Evolutionary conservation across 2,329 filamentous ascomycete genomes (phyloP).

Genomic region (Aspergillus luchuensis): DNA sequence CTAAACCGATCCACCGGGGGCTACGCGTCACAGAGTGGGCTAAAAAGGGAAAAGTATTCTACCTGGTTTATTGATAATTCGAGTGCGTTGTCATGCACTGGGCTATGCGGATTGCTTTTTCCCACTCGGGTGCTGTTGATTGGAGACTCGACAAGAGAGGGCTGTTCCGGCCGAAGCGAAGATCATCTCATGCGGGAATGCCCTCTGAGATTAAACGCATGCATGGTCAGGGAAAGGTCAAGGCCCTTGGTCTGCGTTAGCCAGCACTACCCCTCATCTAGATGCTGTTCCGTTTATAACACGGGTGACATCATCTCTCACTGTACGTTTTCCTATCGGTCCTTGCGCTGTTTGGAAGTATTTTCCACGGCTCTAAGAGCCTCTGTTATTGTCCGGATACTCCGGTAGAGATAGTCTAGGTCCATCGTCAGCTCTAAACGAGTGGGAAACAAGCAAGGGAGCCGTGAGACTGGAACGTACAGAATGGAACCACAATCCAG

Average conservation of each 20-base stretch:
- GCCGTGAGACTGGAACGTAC: slow-evolving; percentile 43
- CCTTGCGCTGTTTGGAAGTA: slow-evolving; percentile 27
- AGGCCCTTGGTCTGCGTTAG: not conserved
- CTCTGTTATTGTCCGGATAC: slow-evolving; percentile 33
- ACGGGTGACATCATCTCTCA: slow-evolving; percentile 1
- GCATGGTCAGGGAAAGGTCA: not conserved
- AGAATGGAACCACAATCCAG: slow-evolving; percentile 64
- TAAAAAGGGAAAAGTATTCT: not conserved
- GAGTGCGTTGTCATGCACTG: slow-evolving; percentile 8
- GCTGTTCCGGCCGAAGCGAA: not conserved
- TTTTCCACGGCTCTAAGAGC: slow-evolving; percentile 30
- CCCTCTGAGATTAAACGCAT: slow-evolving; percentile 1
- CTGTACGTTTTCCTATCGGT: slow-evolving; percentile 21
- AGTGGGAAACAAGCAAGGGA: not conserved
- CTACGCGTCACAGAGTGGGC: slow-evolving; percentile 10
- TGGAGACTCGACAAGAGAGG: not conserved
- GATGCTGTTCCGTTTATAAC: not conserved
- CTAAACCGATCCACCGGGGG: slow-evolving; percentile 2
- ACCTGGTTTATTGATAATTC: not conserved
- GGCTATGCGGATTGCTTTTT: slow-evolving; percentile 2
- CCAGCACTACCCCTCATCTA: slow-evolving; percentile 4
- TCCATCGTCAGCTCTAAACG: not conserved
- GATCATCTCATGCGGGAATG: slow-evolving; percentile 7
- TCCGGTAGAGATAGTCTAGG: slow-evolving; percentile 15
- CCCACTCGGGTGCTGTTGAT: slow-evolving; percentile 1